A percentile compares a stretch with the other conserved stretches of the same genome.
These are phyloP conservation scores for Pythium apleroticum DNA, from an alignment of 352 stramenopile species.

Conservation along the genomic window DNA sequence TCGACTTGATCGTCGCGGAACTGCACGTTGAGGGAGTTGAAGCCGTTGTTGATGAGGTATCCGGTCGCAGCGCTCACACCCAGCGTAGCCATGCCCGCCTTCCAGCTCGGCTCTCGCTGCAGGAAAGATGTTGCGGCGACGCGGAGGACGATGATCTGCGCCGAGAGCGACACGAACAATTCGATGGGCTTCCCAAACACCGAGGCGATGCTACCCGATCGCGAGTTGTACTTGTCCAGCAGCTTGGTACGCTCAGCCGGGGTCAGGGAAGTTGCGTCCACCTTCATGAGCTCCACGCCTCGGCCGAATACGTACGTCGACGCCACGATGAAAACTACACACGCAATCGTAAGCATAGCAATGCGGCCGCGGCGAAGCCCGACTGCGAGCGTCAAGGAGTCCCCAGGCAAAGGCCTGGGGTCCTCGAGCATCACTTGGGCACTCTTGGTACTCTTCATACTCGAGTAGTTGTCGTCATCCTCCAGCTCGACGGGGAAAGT, in stretches of 20 bases:
- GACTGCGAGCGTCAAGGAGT: not conserved
- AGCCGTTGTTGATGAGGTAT: slow-evolving; percentile 19
- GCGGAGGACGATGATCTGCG: slow-evolving; percentile 14
- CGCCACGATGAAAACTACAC: not conserved
- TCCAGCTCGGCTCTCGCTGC: not conserved
- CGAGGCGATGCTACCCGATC: slow-evolving; percentile 12
- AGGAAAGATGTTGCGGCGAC: slow-evolving; percentile 1
- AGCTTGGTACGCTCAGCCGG: not conserved
- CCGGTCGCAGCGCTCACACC: not conserved
- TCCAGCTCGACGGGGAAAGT: not conserved
- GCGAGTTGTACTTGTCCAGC: slow-evolving; percentile 22
- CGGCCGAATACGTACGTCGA: not conserved
- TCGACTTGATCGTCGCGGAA: slow-evolving; percentile 1
- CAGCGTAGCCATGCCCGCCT: not conserved
- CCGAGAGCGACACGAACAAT: slow-evolving; percentile 11
- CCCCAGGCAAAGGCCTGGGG: not conserved
- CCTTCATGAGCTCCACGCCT: not conserved
- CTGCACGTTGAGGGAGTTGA: slow-evolving; percentile 21
- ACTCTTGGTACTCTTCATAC: not conserved
- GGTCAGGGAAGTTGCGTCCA: not conserved
- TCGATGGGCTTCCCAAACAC: slow-evolving; percentile 18
- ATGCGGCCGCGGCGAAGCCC: not conserved
- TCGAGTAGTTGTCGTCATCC: not conserved
- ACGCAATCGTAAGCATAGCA: not conserved
- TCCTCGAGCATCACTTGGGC: not conserved